A percentile compares a stretch with the other conserved stretches of the same genome.
phyloP scores from a whole-genome alignment of 2,329 filamentous ascomycete species.

The Furcasterigmium sp. region DNA sequence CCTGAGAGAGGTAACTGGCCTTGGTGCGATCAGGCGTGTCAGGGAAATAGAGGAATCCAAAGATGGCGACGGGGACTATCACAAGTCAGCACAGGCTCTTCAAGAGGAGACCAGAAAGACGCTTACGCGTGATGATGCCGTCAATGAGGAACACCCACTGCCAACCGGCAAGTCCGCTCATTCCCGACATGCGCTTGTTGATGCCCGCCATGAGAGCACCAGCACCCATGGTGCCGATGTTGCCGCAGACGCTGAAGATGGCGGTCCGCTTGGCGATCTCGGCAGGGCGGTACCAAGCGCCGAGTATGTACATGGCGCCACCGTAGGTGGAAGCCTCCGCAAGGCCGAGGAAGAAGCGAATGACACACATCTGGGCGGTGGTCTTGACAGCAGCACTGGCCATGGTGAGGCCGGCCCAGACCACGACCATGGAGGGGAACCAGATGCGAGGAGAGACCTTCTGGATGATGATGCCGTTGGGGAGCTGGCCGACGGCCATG shows the following conservation, averaged over 20 bases:
- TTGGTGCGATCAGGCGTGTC: constrained; percentile 35
- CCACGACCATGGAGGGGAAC: constrained; percentile 38
- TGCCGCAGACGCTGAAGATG: constrained; percentile 56
- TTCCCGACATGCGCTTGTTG: constrained; percentile 31
- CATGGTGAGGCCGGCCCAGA: constrained; percentile 42
- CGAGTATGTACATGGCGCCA: constrained; percentile 35
- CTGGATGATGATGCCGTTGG: constrained; percentile 38
- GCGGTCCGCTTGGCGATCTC: constrained; percentile 59
- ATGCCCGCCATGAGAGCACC: constrained; percentile 50
- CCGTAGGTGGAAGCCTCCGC: constrained; percentile 32
- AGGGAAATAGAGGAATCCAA: constrained; percentile 44
- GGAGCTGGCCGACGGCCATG: constrained; percentile 30
- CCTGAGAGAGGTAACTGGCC: constrained; percentile 15
- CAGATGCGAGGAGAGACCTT: constrained; percentile 42
- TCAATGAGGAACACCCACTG: constrained; percentile 35
- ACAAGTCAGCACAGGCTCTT: constrained; percentile 34
- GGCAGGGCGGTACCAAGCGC: constrained; percentile 51
- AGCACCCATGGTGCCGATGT: constrained; percentile 54
- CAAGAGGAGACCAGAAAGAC: no score
- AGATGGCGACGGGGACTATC: constrained; percentile 45
- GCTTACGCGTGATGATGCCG: constrained; percentile 51
- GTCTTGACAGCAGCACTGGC: constrained; percentile 21
- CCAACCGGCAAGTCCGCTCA: constrained; percentile 44
- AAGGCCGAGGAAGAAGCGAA: constrained; percentile 32
- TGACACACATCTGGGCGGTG: constrained; percentile 24